These are phyloP conservation scores for Spongiforma sp. DNA, from an alignment of 1,284 basidiomycete species.

Conservation along the genomic window DNA sequence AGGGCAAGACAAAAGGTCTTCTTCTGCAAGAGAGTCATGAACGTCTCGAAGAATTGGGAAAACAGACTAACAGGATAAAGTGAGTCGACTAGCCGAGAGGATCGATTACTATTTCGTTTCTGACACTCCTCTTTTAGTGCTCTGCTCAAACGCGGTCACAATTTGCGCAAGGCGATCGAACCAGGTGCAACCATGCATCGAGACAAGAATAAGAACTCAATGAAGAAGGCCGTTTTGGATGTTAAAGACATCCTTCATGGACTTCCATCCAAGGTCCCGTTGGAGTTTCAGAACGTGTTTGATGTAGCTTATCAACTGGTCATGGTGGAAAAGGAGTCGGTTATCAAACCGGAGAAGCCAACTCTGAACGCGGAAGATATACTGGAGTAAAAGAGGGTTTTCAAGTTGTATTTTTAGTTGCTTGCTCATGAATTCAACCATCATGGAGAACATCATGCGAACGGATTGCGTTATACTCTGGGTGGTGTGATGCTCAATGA, in stretches of 20 bases:
- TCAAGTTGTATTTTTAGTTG: neutral
- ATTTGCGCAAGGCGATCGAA: slow-evolving; percentile 33
- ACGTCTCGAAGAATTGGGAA: slow-evolving; percentile 42
- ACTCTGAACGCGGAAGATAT: slow-evolving; percentile 31
- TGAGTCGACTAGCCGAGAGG: too few relatives aligned
- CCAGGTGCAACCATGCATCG: slow-evolving; percentile 34
- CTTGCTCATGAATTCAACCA: too few relatives aligned
- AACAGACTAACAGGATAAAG: slow-evolving; percentile 37
- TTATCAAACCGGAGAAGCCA: slow-evolving; percentile 24
- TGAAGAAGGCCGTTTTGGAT: slow-evolving; percentile 32
- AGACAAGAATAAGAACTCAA: slow-evolving; percentile 12
- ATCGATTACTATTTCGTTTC: too few relatives aligned
- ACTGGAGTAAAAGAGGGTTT: slow-evolving; percentile 32
- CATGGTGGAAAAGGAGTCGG: slow-evolving; percentile 4
- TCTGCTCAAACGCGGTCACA: slow-evolving; percentile 23
- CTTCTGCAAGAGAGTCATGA: slow-evolving; percentile 34
- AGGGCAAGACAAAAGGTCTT: slow-evolving; percentile 41
- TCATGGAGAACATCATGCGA: too few relatives aligned
- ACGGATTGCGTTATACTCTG: too few relatives aligned
- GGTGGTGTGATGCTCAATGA: too few relatives aligned
- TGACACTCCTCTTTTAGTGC: slow-evolving; percentile 16
- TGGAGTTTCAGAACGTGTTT: slow-evolving; percentile 37
- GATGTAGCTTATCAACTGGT: slow-evolving; percentile 40
- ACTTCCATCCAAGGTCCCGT: slow-evolving; percentile 15
- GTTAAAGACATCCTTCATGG: slow-evolving; percentile 29